Evolutionary conservation across 176 grass and related monocot species (phyloP), one percentile per base, ranked within the genome.

Genomic region (Panicum miliaceum): DNA sequence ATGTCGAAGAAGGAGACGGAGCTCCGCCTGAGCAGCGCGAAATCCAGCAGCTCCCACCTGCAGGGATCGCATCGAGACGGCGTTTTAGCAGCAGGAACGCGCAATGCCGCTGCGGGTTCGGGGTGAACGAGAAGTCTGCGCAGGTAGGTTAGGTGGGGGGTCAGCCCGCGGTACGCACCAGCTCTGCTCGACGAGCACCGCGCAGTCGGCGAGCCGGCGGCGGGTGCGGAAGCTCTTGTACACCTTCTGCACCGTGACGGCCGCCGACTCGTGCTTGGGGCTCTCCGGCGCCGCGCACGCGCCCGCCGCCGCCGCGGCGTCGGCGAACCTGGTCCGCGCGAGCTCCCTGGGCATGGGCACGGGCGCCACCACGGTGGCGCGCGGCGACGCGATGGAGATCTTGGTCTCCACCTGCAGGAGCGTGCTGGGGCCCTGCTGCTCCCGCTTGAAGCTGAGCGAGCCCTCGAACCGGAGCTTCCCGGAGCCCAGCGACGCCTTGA

Each of bases 221-320:
- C 94, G 91, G 18, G 94, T 97, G 19, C 92, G 83, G 85, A 97
- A 97, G 90, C 94, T 97, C 78, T 97, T 94, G 86, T 97, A 97
- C 46, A 97, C 92, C 86, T 97, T 97, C 89, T 97, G 95, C 78
- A 97, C 52, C 77, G 90, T 97, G 23, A 92, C 79, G 2, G 92
- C 85, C 19, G 89, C 95, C 3, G 92, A 87, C 77, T 94, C 81
- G 9, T 97, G 92, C 73, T 92, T 91, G 0, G 92, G 92, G 73
- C 86, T 89, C 64, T 89, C 89, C 19, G 79, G 82, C 8, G 45
- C 50, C 4, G 69, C 3, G 0, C 11, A 11, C 29, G 29, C 29
- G 29, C 29, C 29, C 50, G 48, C 8, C 3, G 82, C 56, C 0
- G 20, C 23, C 22, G 13, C 45, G 0, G 64, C 70, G 69, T 90